Evolutionary conservation across 2,329 filamentous ascomycete species (phyloP), one percentile per base, ranked within the genome.

Genomic region (Fusarium multiceps): DNA sequence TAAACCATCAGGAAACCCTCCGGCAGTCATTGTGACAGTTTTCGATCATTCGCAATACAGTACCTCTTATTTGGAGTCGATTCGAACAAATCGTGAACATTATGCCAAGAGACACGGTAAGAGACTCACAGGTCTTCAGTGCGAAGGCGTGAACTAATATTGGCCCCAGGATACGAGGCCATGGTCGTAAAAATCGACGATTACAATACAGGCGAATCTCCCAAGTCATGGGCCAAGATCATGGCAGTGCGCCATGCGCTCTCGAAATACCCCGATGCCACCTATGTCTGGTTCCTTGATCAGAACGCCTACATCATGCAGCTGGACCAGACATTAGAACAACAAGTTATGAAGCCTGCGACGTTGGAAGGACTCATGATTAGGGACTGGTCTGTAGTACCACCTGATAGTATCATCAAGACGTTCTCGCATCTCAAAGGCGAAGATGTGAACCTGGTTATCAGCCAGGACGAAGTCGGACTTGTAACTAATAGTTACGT

Each of bases 371-470:
- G 84, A 23, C 79, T 92, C 59, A 98, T 98, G 93, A 88, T 96
- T 73, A 92, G 90, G 78, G 92, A 97, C 79, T 86, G 90, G 56
- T 89, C 96, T 8, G 89, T 99, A 53, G 95, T 98, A 11, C 96
- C 95, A 4, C 96, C 97, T 0, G 93, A 98, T 81, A 97, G 93
- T 81, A 94, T 99, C 74, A 98, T 99, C 82, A 95, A 93, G 84
- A 98, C 97, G 0, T 97, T 97, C 78, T 84, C 87, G 18, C 91
- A 97, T 76, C 83, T 97, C n/a, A 89, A 89, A 67, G 90, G 90
- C 37, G 85, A 92, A 46, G 88, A 94, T 59, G 89, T 97, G 43
- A 92, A 97, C 71, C 84, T 98, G 16, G 87, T 98, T 41, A 79
- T 98, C 40, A 92, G 92, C 9, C 94, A 98, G 80, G 96, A 99